Conservation (phyloP, 176 grass and related monocot species). For the Aegilops bicornis region DNA sequence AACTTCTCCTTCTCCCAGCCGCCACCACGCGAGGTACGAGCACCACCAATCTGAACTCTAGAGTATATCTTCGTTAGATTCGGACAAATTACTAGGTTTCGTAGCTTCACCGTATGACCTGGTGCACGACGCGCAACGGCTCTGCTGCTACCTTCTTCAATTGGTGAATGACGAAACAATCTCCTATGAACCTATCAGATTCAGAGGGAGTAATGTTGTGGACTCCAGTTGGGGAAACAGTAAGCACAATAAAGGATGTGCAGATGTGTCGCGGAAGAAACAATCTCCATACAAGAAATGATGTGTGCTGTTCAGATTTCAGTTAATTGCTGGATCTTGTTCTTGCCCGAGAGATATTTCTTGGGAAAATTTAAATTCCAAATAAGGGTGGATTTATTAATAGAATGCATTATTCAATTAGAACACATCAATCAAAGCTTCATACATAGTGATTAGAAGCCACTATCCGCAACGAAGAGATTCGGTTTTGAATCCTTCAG, state of each 20-base stretch:
- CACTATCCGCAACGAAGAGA: not conserved
- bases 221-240: not conserved
- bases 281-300: not conserved
- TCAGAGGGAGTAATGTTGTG: not conserved
- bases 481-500: not conserved
- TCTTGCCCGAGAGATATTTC: not conserved
- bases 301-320: not conserved
- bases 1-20: conserved; percentile 98
- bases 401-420: not conserved
- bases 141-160: not conserved
- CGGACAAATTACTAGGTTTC: not conserved
- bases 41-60: not conserved
- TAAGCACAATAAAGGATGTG: not conserved
- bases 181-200: too few relatives aligned
- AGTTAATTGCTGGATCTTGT: not conserved
- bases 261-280: not conserved
- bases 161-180: not conserved
- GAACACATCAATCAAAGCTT: not conserved
- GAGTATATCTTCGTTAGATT: not conserved
- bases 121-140: not conserved
- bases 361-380: not conserved
- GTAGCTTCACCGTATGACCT: too few relatives aligned
- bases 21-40: conserved; percentile 82
- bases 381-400: not conserved
- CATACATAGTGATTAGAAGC: not conserved